Percentiles rank a stretch among this genome's conserved stretches.
These are phyloP conservation scores for Penicillium crystallinum DNA, from an alignment of 495 filamentous ascomycete species.

Conservation along the genomic window DNA sequence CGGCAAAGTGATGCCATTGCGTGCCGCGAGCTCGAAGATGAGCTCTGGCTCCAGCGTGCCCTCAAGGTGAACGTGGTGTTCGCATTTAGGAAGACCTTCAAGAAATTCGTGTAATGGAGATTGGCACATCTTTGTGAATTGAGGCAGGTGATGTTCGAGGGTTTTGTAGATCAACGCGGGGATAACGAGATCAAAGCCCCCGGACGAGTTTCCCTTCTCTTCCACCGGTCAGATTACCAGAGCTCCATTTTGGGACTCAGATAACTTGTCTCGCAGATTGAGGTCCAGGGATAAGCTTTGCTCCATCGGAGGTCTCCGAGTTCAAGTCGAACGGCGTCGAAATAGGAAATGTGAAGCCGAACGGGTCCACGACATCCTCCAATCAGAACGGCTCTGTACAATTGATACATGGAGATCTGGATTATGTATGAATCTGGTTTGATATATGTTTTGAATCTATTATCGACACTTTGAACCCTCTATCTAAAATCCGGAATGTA, in stretches of 20 bases:
- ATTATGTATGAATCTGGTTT: not conserved
- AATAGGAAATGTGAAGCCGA: not conserved
- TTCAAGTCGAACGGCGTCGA: not conserved
- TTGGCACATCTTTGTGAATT: conserved; percentile 29
- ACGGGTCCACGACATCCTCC: conserved; percentile 13
- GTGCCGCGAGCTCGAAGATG: conserved; percentile 61
- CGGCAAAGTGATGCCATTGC: conserved; percentile 59
- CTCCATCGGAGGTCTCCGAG: conserved; percentile 18
- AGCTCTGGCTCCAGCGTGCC: conserved; percentile 62
- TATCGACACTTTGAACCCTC: not conserved
- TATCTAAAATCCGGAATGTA: not conserved
- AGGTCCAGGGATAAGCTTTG: not conserved
- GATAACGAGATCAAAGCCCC: not conserved
- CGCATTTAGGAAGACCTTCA: conserved; percentile 65
- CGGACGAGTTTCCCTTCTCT: conserved; percentile 6
- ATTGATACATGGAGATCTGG: not conserved
- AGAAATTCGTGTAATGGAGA: conserved; percentile 54
- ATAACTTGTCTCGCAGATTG: not conserved
- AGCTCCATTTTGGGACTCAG: not conserved
- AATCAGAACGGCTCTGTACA: too few relatives aligned
- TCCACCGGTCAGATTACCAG: not conserved
- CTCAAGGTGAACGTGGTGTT: conserved; percentile 76
- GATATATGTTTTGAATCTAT: not conserved
- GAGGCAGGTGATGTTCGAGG: not conserved
- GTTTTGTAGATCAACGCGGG: not conserved